Evolutionary conservation across 2,329 filamentous ascomycete genomes (phyloP).

Genomic region (Dothistroma septosporum): DNA sequence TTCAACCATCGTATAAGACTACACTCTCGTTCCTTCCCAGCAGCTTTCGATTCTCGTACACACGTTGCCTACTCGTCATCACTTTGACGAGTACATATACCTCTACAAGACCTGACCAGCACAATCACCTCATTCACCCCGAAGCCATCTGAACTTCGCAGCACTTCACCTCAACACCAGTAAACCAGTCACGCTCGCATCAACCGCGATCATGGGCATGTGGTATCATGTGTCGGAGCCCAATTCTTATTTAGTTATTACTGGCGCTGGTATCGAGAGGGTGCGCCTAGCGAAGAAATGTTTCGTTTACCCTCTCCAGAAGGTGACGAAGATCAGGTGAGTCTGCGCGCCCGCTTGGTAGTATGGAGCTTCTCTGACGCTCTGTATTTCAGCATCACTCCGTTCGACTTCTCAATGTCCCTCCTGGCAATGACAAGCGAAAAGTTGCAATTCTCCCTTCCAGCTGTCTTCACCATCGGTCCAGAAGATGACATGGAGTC

Average conservation of each 20-base stretch:
- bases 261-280: slow-evolving; percentile 66
- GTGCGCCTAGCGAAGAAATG: slow-evolving; percentile 76
- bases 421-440: slow-evolving; percentile 86
- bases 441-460: slow-evolving; percentile 77
- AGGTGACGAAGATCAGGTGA: slow-evolving; percentile 35
- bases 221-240: slow-evolving; percentile 61
- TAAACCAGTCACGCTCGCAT: neutral
- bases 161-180: neutral
- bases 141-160: neutral
- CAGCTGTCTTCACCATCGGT: slow-evolving; percentile 81
- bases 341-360: neutral
- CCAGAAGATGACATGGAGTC: slow-evolving; percentile 67
- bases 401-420: slow-evolving; percentile 77
- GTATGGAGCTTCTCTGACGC: neutral
- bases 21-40: neutral
- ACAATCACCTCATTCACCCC: neutral
- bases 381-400: slow-evolving; percentile 34
- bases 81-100: neutral
- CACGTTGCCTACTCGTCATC: neutral
- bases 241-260: slow-evolving; percentile 75
- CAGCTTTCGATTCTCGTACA: neutral
- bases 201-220: slow-evolving; percentile 14
- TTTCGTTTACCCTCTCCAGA: slow-evolving; percentile 68
- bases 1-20: neutral
- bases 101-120: neutral